Conservation (phyloP, 208 protist species). For the Phytomonas francai region DNA sequence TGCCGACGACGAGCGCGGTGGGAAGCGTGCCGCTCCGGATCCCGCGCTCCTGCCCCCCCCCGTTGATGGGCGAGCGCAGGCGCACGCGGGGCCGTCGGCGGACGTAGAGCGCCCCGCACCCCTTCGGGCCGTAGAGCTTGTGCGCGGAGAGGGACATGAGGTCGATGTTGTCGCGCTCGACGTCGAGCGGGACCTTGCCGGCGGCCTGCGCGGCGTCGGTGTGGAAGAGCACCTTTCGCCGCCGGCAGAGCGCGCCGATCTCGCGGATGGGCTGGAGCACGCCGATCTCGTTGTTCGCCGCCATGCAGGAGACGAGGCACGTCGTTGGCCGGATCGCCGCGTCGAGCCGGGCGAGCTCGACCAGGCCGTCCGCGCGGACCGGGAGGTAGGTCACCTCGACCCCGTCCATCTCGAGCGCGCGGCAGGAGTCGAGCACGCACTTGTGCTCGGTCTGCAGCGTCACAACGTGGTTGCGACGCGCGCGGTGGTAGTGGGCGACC, state of each 20-base stretch:
- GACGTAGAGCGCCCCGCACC: slow-evolving; percentile 86
- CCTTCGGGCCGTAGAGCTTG: slow-evolving; percentile 98
- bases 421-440: slow-evolving; percentile 98
- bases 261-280: slow-evolving; percentile 95
- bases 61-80: slow-evolving; percentile 95
- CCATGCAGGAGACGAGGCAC: slow-evolving; percentile 97
- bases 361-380: slow-evolving; percentile 94
- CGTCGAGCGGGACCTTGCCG: slow-evolving; percentile 97
- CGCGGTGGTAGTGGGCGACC: slow-evolving; percentile 95
- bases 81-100: slow-evolving; percentile 93
- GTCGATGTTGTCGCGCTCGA: slow-evolving; percentile 96
- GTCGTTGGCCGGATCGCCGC: slow-evolving; percentile 92
- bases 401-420: slow-evolving; percentile 93
- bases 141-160: slow-evolving; percentile 97
- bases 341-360: slow-evolving; percentile 92
- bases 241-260: slow-evolving; percentile 94
- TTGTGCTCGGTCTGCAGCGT: slow-evolving; percentile 99
- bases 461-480: slow-evolving; percentile 96
- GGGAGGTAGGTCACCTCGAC: slow-evolving; percentile 97
- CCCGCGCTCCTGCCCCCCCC: slow-evolving; percentile 98
- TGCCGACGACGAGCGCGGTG: slow-evolving; percentile 89
- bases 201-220: slow-evolving; percentile 96
- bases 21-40: slow-evolving; percentile 94
- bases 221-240: slow-evolving; percentile 97
- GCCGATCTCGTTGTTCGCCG: slow-evolving; percentile 99